Evolutionary conservation across 1,284 basidiomycete genomes (phyloP).

Genomic region (Microstroma glucosiphilum): DNA sequence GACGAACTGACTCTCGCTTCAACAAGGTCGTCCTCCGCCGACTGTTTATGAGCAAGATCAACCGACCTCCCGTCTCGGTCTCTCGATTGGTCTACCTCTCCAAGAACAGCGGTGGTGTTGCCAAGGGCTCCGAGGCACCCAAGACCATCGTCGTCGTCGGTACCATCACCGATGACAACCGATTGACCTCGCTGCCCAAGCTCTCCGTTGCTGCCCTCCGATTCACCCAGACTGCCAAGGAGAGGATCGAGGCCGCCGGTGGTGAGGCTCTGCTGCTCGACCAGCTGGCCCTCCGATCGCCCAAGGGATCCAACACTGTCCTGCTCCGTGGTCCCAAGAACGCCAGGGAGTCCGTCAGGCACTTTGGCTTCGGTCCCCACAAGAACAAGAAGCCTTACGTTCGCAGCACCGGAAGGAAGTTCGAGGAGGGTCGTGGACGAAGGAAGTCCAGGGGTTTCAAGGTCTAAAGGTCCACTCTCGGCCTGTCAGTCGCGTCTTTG

Average conservation of each 20-base stretch:
- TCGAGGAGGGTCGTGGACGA: constrained; percentile 57
- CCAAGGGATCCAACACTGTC: constrained; percentile 91
- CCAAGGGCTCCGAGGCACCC: constrained; percentile 37
- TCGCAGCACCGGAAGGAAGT: constrained; percentile 88
- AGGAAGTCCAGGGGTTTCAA: constrained; percentile 53
- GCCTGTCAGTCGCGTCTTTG: no score
- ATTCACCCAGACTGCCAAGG: constrained; percentile 86
- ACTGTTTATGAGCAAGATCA: constrained; percentile 93
- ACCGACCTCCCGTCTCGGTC: constrained; percentile 85
- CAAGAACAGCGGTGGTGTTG: constrained; percentile 45
- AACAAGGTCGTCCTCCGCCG: constrained; percentile 98
- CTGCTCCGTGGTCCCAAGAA: constrained; percentile 86
- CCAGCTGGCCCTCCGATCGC: constrained; percentile 87
- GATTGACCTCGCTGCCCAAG: constrained; percentile 79
- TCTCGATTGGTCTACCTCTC: constrained; percentile 49
- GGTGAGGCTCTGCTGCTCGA: constrained; percentile 93
- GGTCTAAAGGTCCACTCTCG: constrained; percentile 29
- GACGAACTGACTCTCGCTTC: constrained; percentile 90
- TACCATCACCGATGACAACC: constrained; percentile 93
- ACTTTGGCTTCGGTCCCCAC: constrained; percentile 63
- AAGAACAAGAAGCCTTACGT: constrained; percentile 86
- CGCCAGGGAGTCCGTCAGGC: constrained; percentile 86
- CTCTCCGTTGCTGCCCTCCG: constrained; percentile 87
- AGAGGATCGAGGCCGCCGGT: constrained; percentile 89
- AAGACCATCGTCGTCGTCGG: constrained; percentile 77